Percentiles rank a stretch among this genome's conserved stretches.
Evolutionary conservation across 2,329 filamentous ascomycete genomes (phyloP).

Genomic region (Paecilomyces fulvus): DNA sequence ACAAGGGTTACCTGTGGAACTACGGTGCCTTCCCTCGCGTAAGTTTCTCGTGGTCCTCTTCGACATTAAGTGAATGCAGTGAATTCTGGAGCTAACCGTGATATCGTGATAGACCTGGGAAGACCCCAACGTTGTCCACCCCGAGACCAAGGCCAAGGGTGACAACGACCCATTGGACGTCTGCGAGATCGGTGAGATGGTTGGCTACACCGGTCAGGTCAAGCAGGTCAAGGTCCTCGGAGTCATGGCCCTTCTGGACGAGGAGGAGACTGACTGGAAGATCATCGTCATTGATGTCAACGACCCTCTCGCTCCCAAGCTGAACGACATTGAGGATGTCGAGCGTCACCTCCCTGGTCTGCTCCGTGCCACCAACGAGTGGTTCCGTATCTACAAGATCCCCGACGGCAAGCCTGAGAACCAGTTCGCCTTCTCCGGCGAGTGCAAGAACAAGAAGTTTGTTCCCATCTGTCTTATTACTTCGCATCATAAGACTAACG

Average conservation of each 20-base stretch:
- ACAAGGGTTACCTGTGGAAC: slow-evolving; percentile 99
- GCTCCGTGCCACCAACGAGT: slow-evolving; percentile 96
- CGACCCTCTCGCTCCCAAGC: slow-evolving; percentile 89
- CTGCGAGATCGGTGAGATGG: slow-evolving; percentile 98
- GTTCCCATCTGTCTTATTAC: slow-evolving; percentile 14
- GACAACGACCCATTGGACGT: slow-evolving; percentile 99
- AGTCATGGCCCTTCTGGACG: slow-evolving; percentile 97
- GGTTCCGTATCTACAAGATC: slow-evolving; percentile 99
- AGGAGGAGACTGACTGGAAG: slow-evolving; percentile 99
- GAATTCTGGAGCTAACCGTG: not conserved
- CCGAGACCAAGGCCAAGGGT: slow-evolving; percentile 98
- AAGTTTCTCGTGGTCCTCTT: slow-evolving; percentile 28
- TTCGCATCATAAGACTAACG: slow-evolving; percentile 1
- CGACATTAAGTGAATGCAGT: not conserved
- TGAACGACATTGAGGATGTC: slow-evolving; percentile 98
- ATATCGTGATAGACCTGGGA: slow-evolving; percentile 73
- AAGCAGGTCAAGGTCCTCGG: slow-evolving; percentile 99
- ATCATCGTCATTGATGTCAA: slow-evolving; percentile 99
- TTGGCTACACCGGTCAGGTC: slow-evolving; percentile 90
- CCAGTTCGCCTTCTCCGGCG: slow-evolving; percentile 99
- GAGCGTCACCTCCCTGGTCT: slow-evolving; percentile 97
- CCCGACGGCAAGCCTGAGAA: slow-evolving; percentile 99
- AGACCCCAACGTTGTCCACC: slow-evolving; percentile 91
- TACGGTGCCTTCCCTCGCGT: slow-evolving; percentile 99
- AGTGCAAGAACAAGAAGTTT: slow-evolving; percentile 99